phyloP scores from a whole-genome alignment of 2,329 filamentous ascomycete genomes.

The Trichothecium sympodiale region DNA sequence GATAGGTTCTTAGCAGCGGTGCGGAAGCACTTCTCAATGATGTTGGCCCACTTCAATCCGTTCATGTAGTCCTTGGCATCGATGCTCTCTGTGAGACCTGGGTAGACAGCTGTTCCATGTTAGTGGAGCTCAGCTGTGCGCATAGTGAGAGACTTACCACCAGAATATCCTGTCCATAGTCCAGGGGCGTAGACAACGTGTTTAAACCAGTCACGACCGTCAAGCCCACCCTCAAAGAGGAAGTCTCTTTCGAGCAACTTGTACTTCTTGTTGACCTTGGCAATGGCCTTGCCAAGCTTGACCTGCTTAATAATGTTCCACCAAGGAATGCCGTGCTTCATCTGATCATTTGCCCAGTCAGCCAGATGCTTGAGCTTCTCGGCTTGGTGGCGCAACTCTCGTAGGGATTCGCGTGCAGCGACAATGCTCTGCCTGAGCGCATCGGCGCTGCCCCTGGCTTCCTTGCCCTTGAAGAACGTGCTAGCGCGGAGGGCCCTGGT shows the following conservation, averaged over 20 bases:
- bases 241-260: constrained; percentile 77
- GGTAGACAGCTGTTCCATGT: constrained; percentile 41
- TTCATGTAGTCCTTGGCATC: constrained; percentile 46
- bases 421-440: constrained; percentile 28
- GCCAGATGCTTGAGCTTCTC: constrained; percentile 33
- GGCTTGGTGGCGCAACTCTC: constrained; percentile 26
- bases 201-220: constrained; percentile 81
- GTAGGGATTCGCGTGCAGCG: constrained; percentile 25
- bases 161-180: constrained; percentile 82
- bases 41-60: constrained; percentile 46
- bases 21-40: constrained; percentile 41
- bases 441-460: constrained; percentile 21
- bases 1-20: constrained; percentile 31
- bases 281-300: constrained; percentile 51
- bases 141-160: constrained; percentile 36
- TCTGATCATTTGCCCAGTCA: constrained; percentile 28
- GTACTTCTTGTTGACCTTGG: constrained; percentile 65
- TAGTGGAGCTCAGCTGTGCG: constrained; percentile 1
- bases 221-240: constrained; percentile 63
- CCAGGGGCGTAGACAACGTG: constrained; percentile 90
- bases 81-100: constrained; percentile 51
- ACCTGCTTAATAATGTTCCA: constrained; percentile 64
- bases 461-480: constrained; percentile 6
- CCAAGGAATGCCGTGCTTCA: constrained; percentile 55
- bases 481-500: constrained; percentile 18